Evolutionary conservation across 345 rosid species (phyloP).

Genomic region (Clausena lansium): DNA sequence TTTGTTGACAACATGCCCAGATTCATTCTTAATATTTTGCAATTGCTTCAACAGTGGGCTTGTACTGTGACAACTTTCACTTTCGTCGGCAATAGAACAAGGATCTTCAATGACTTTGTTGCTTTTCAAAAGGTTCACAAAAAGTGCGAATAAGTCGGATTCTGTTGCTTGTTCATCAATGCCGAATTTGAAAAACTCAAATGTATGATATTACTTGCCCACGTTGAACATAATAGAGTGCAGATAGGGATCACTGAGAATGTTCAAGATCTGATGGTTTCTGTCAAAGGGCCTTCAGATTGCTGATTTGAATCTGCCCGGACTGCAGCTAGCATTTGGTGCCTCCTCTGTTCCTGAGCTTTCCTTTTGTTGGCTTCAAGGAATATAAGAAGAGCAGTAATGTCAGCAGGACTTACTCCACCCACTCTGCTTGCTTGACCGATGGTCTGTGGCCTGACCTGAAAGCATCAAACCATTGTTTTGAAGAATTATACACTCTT

Average conservation of each 20-base stretch:
- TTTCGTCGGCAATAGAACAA: too few species aligned
- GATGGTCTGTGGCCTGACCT: constrained; percentile 89
- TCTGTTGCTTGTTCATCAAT: neutral
- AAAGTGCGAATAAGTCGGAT: neutral
- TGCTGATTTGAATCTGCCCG: constrained; percentile 29
- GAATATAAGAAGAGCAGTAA: constrained; percentile 80
- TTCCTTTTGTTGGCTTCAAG: constrained; percentile 77
- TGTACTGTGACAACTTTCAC: neutral
- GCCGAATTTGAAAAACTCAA: neutral
- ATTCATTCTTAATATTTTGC: neutral
- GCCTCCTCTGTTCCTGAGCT: constrained; percentile 58
- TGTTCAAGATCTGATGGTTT: constrained; percentile 29
- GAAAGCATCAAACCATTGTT: constrained; percentile 25
- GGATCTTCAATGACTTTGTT: neutral
- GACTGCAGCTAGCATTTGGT: constrained; percentile 37
- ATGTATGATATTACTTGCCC: neutral
- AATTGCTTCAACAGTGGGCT: neutral
- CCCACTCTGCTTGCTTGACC: constrained; percentile 97
- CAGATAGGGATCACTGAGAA: neutral
- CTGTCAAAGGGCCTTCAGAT: constrained; percentile 27
- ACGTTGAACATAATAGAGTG: neutral
- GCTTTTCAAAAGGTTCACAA: too few species aligned
- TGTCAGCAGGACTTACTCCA: constrained; percentile 95
- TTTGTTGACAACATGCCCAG: neutral
- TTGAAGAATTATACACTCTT: neutral